phyloP scores from a whole-genome alignment of 2,329 filamentous ascomycete species.

The Penicillium sp. region DNA sequence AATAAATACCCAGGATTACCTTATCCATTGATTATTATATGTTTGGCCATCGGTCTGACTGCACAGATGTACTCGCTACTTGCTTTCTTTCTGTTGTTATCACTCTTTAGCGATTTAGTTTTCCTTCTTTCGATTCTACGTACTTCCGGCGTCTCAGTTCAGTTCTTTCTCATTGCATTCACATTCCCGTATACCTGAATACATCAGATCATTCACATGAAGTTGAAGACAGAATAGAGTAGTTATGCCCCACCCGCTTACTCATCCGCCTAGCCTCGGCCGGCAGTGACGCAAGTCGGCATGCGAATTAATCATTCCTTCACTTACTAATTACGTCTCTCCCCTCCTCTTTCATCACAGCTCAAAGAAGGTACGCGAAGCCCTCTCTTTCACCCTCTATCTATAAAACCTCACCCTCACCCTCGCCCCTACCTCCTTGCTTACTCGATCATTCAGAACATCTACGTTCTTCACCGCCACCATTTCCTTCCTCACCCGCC shows the following conservation, averaged over 20 bases:
- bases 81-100: slow-evolving; percentile 10
- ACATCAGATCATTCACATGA: background rate
- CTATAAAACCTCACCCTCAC: too few species aligned
- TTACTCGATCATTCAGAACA: background rate
- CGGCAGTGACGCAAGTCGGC: slow-evolving; percentile 6
- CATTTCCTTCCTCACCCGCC: slow-evolving; percentile 28
- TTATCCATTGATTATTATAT: background rate
- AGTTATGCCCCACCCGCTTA: background rate
- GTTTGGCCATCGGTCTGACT: slow-evolving; percentile 4
- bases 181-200: background rate
- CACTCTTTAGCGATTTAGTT: background rate
- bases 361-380: slow-evolving; percentile 9
- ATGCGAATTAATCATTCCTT: background rate
- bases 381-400: background rate
- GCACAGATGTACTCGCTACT: slow-evolving; percentile 3
- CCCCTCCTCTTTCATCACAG: background rate
- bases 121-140: background rate
- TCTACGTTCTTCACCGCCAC: background rate
- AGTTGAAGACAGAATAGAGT: background rate
- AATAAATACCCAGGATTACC: slow-evolving; percentile 12
- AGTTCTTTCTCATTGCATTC: background rate
- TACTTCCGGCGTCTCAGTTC: slow-evolving; percentile 3
- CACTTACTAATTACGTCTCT: background rate
- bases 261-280: slow-evolving; percentile 1
- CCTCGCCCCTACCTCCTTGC: background rate